phyloP scores from a whole-genome alignment of 129 eudicot genomes.

The Flaveria linearis region DNA sequence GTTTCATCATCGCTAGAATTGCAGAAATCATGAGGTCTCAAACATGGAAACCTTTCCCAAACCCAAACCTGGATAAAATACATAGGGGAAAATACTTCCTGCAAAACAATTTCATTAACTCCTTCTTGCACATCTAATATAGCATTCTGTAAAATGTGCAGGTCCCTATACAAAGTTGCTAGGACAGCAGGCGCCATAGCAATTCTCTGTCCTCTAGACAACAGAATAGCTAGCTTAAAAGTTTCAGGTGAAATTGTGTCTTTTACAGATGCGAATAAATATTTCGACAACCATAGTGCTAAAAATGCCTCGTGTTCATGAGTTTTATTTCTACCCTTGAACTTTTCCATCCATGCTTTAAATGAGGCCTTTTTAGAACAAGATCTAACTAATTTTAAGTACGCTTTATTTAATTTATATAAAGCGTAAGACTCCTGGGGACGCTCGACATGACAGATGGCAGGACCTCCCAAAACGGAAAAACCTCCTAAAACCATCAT shows the following conservation, averaged over 20 bases:
- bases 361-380: slow-evolving; percentile 10
- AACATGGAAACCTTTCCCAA: slow-evolving; percentile 38
- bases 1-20: slow-evolving; percentile 24
- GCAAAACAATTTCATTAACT: not conserved
- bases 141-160: slow-evolving; percentile 33
- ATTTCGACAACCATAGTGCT: slow-evolving; percentile 51
- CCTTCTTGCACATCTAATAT: slow-evolving; percentile 8
- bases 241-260: slow-evolving; percentile 7
- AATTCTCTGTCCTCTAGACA: slow-evolving; percentile 46
- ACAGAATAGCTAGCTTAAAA: slow-evolving; percentile 39
- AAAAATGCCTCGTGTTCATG: slow-evolving; percentile 61
- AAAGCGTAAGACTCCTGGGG: not conserved
- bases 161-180: slow-evolving; percentile 50
- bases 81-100: slow-evolving; percentile 33
- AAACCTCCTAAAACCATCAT: slow-evolving; percentile 45
- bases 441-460: not conserved
- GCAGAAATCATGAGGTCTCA: slow-evolving; percentile 1
- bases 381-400: not conserved
- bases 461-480: slow-evolving; percentile 34
- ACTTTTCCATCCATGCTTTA: slow-evolving; percentile 38
- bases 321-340: slow-evolving; percentile 28
- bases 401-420: not conserved
- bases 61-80: slow-evolving; percentile 49
- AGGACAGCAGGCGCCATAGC: slow-evolving; percentile 62
- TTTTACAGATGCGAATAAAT: slow-evolving; percentile 26